phyloP scores from a whole-genome alignment of 352 stramenopile species.

The Phytopythium helicoides region DNA sequence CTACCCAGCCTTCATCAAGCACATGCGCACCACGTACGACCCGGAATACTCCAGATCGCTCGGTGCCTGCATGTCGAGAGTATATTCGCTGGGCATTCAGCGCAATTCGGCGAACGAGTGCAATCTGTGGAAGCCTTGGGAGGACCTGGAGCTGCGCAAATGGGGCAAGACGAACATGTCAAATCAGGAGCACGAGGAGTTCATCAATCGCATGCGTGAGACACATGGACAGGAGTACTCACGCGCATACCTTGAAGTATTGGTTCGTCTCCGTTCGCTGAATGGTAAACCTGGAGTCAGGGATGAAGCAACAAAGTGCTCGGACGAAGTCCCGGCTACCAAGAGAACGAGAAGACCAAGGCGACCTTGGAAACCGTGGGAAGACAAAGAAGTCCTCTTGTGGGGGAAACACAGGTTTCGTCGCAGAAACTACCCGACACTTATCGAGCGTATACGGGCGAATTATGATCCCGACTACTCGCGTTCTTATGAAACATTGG shows the following conservation, averaged over 20 bases:
- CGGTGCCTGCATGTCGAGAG: not conserved
- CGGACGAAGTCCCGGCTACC: no score
- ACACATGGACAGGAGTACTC: no score
- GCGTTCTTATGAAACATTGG: not conserved
- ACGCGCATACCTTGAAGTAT: no score
- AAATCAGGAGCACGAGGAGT: no score
- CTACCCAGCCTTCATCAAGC: not conserved
- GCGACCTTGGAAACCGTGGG: no score
- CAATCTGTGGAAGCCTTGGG: not conserved
- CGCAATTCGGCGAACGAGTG: not conserved
- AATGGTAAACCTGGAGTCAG: no score
- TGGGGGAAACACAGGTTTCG: no score
- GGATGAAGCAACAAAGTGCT: no score
- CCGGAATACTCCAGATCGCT: not conserved
- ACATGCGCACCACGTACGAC: not conserved
- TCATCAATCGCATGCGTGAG: no score
- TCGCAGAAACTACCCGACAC: not conserved
- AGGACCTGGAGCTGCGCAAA: not conserved
- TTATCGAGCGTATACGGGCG: constrained; percentile 1
- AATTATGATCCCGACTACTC: not conserved
- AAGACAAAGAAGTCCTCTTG: no score
- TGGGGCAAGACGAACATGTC: not conserved
- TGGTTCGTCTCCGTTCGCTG: no score
- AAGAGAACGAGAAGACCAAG: no score
- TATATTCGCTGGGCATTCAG: not conserved